phyloP scores from a whole-genome alignment of 2,329 filamentous ascomycete genomes.

The Colletotrichum sp. region DNA sequence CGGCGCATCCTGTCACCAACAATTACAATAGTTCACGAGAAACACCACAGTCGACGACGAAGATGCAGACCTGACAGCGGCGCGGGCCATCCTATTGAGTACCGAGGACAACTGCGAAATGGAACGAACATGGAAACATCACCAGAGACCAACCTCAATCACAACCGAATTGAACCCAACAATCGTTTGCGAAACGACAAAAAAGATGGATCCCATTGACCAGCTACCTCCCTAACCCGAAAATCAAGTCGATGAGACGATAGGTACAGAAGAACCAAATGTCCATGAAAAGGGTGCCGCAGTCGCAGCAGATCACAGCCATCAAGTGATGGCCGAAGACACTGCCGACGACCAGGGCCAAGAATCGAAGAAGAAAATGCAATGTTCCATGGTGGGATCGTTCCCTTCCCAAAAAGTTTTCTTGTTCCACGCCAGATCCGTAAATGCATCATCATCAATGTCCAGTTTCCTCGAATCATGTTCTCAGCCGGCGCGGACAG shows the following conservation, averaged over 20 bases:
- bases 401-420: conserved; percentile 8
- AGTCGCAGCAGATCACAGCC: neutral
- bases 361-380: conserved; percentile 17
- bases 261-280: conserved; percentile 19
- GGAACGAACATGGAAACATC: neutral
- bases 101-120: neutral
- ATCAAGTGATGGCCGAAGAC: neutral
- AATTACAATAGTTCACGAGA: neutral
- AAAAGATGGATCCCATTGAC: conserved; percentile 4
- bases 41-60: neutral
- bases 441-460: conserved; percentile 23
- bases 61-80: neutral
- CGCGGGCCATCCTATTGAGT: neutral
- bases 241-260: conserved; percentile 5
- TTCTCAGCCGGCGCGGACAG: neutral
- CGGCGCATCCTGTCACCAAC: neutral
- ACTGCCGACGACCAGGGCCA: neutral
- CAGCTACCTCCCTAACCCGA: conserved; percentile 14
- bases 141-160: neutral
- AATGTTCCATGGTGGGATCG: conserved; percentile 15
- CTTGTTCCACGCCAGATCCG: conserved; percentile 16
- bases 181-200: neutral
- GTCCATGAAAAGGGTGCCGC: neutral
- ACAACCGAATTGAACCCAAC: neutral
- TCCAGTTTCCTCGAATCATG: conserved; percentile 19